Evolutionary conservation across 805 yeast species (phyloP).

Genomic region (Saccharomycopsis guyanensis): DNA sequence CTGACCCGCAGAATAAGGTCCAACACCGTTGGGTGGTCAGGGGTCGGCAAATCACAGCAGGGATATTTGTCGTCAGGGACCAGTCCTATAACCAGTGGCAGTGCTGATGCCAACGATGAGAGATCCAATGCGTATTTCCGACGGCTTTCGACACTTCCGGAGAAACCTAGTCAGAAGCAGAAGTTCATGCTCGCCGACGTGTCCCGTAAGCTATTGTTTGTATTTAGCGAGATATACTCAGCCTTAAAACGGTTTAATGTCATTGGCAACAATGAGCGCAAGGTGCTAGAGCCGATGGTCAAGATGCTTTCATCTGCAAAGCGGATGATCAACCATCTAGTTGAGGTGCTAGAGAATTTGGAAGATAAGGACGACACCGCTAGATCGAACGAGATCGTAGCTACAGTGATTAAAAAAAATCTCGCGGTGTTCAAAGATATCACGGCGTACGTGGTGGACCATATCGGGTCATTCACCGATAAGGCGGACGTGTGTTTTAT

Average conservation of each 20-base stretch:
- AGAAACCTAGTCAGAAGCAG: slow-evolving; percentile 20
- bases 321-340: slow-evolving; percentile 35
- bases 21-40: not conserved
- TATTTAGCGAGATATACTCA: slow-evolving; percentile 39
- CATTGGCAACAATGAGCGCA: slow-evolving; percentile 12
- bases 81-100: not conserved
- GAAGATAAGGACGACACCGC: slow-evolving; percentile 21
- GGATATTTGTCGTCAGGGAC: no score
- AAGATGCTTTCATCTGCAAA: slow-evolving; percentile 32
- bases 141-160: slow-evolving; percentile 39
- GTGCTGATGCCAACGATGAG: slow-evolving; percentile 22
- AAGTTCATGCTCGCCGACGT: slow-evolving; percentile 27
- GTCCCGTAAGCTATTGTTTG: slow-evolving; percentile 37
- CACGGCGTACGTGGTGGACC: slow-evolving; percentile 33
- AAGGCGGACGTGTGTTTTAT: slow-evolving; percentile 40
- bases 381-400: not conserved
- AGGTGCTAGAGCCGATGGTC: slow-evolving; percentile 3
- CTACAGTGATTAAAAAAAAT: slow-evolving; percentile 10
- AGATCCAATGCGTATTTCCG: slow-evolving; percentile 40
- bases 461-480: slow-evolving; percentile 30
- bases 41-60: not conserved
- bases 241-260: slow-evolving; percentile 35
- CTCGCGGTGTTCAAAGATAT: slow-evolving; percentile 32
- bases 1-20: not conserved
- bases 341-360: slow-evolving; percentile 35